Evolutionary conservation across 169 alveolate genomes (phyloP).

Genomic region (Babesia gibsoni): DNA sequence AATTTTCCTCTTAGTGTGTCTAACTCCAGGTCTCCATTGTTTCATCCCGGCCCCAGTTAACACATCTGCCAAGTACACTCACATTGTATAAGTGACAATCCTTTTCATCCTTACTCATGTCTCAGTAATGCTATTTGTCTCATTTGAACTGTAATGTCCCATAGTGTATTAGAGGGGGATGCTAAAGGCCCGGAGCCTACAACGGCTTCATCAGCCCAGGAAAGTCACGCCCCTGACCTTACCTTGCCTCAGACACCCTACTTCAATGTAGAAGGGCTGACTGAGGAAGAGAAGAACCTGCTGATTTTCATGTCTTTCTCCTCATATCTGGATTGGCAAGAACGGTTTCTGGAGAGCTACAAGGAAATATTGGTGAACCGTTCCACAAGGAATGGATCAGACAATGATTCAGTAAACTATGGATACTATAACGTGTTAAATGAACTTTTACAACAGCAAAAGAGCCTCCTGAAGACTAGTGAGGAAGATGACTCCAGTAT

Average conservation of each 20-base stretch:
- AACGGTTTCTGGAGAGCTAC: constrained; percentile 41
- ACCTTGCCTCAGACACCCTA: neutral
- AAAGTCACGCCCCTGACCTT: neutral
- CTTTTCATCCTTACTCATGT: too few species aligned
- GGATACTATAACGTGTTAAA: neutral
- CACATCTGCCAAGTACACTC: too few species aligned
- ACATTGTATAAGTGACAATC: too few species aligned
- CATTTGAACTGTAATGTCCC: too few species aligned
- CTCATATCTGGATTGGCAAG: constrained; percentile 52
- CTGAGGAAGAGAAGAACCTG: constrained; percentile 32
- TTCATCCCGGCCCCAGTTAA: too few species aligned
- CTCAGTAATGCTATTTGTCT: too few species aligned
- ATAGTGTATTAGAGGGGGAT: too few species aligned
- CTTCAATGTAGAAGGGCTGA: constrained; percentile 40
- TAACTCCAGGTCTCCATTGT: too few species aligned
- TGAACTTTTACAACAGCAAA: neutral
- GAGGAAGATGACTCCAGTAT: neutral
- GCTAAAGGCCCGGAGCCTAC: neutral
- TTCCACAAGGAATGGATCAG: neutral
- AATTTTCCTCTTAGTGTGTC: too few species aligned
- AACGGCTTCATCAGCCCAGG: neutral
- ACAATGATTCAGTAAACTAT: neutral
- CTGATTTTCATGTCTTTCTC: constrained; percentile 34
- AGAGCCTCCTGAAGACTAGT: neutral
- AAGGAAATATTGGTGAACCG: constrained; percentile 27